These are phyloP conservation scores for Flaveria trinervia DNA, from an alignment of 129 eudicot genomes.

Conservation along the genomic window DNA sequence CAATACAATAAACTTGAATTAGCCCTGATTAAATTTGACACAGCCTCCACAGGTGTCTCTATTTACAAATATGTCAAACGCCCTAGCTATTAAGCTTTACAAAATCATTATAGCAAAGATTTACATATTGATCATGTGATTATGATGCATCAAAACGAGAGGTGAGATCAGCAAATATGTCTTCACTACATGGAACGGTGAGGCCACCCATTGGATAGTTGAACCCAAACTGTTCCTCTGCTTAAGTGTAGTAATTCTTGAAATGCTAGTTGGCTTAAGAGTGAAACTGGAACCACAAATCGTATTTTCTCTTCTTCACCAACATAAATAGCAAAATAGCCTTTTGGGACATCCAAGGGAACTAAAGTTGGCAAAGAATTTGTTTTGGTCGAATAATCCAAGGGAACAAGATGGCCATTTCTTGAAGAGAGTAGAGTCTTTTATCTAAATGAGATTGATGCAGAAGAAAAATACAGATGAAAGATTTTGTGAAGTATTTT, in stretches of 20 bases:
- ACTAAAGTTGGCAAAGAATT: too few relatives aligned
- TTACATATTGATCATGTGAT: too few relatives aligned
- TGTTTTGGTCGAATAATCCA: constrained; percentile 17
- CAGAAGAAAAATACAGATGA: too few relatives aligned
- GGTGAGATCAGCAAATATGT: too few relatives aligned
- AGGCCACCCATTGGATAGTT: too few relatives aligned
- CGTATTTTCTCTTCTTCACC: constrained; percentile 1
- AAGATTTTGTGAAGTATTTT: background rate
- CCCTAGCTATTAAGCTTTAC: too few relatives aligned
- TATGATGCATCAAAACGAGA: too few relatives aligned
- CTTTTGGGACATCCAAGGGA: background rate
- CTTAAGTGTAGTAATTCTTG: background rate
- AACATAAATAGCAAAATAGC: background rate
- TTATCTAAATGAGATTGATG: background rate
- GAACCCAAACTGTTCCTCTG: background rate
- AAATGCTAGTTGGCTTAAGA: background rate
- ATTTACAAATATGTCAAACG: background rate
- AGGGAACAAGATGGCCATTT: background rate
- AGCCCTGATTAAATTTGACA: background rate
- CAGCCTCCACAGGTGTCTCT: background rate
- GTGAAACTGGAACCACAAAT: background rate
- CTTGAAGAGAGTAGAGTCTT: background rate
- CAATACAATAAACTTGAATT: background rate
- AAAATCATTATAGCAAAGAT: too few relatives aligned
- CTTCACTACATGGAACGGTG: too few relatives aligned